Evolutionary conservation across 805 yeast genomes (phyloP), one percentile per base, ranked within the genome.

Genomic region (Candida adriatica): DNA sequence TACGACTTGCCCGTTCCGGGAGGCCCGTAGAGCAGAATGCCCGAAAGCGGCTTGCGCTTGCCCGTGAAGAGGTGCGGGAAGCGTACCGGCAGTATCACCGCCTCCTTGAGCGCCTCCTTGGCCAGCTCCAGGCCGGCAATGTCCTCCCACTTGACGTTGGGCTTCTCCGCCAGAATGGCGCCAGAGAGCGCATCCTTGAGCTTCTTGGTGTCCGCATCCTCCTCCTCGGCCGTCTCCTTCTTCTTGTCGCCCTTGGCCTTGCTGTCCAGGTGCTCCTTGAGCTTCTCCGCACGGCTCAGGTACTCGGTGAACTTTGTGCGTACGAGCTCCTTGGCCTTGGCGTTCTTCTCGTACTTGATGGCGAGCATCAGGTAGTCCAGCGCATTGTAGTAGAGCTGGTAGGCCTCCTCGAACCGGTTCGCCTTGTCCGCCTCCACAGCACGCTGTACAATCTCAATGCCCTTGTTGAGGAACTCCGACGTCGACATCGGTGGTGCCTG

Each of bases 1-100:
- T 79, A 92, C 2, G 97, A 90, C 53, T 92, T 92, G 67, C 98
- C 98, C 0, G 98, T 92, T 50, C 98, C 98, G 3, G 98, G 98
- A 14, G 94, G 94, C 0, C 94, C 94, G 50, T 83, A 84, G 15
- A 92, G 62, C 29, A 92, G 59, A 28, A 92, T 90, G 27, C 98
- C 98, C 6, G 84, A 68, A 3, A 90, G 78, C 2, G 98, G 98
- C 52, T 85, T 84, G 41, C 98, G 72, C 55, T 86, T 90, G 1
- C 98, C 98, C 8, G 81, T 85, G 61, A 92, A 92, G 37, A 92
- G 62, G 48, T 92, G 97, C 2, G 98, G 98, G 56, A 92, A 90
- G 56, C 81, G 83, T 13, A 90, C 96, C 1, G 98, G 98, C 40
- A 92, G 65, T 23, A 92, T 92, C 24, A 92, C 98, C 1, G 97